Evolutionary conservation across 805 yeast genomes (phyloP).

Genomic region (Groenewaldozyma tartarivorans): DNA sequence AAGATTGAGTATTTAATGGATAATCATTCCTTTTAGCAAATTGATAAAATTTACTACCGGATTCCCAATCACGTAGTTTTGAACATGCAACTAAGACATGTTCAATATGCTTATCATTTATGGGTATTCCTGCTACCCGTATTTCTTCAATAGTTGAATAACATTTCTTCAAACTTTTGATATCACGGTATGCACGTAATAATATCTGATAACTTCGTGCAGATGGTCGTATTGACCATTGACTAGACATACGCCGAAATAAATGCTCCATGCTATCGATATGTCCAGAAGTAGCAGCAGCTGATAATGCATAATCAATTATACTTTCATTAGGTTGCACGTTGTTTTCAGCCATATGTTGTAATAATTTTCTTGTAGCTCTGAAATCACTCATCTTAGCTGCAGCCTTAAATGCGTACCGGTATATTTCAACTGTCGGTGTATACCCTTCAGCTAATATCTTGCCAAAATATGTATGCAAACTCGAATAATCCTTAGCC

Average conservation of each 20-base stretch:
- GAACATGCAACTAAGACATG: slow-evolving; percentile 23
- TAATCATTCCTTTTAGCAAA: slow-evolving; percentile 19
- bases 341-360: slow-evolving; percentile 36
- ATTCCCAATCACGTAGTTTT: slow-evolving; percentile 17
- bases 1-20: slow-evolving; percentile 21
- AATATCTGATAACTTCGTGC: slow-evolving; percentile 28
- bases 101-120: slow-evolving; percentile 19
- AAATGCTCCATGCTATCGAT: slow-evolving; percentile 29
- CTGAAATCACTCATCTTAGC: slow-evolving; percentile 40
- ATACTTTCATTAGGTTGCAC: slow-evolving; percentile 39
- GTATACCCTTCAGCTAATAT: slow-evolving; percentile 42
- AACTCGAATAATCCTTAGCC: slow-evolving; percentile 39
- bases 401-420: slow-evolving; percentile 51
- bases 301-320: slow-evolving; percentile 36
- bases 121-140: slow-evolving; percentile 14
- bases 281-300: slow-evolving; percentile 27
- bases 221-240: slow-evolving; percentile 24
- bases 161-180: slow-evolving; percentile 29
- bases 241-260: slow-evolving; percentile 30
- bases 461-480: slow-evolving; percentile 49
- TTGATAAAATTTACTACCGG: slow-evolving; percentile 21
- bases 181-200: slow-evolving; percentile 29
- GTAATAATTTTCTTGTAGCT: slow-evolving; percentile 41
- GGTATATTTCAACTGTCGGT: slow-evolving; percentile 48
- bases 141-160: slow-evolving; percentile 18